Evolutionary conservation across 306 rosid genomes (phyloP).

Genomic region (Lablab purpureus): DNA sequence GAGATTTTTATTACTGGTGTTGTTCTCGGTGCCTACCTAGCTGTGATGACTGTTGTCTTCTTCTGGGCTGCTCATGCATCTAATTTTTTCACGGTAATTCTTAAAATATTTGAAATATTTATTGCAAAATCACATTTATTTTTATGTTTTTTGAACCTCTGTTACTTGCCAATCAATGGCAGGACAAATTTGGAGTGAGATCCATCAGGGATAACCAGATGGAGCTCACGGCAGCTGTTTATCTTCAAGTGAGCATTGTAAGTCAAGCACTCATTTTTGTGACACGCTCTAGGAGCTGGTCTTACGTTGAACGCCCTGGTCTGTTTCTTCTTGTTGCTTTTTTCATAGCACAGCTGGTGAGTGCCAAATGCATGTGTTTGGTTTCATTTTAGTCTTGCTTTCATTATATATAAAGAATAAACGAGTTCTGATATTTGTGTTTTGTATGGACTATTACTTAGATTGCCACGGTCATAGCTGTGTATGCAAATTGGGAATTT

Average conservation of each 20-base stretch:
- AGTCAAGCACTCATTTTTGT: conserved; percentile 97
- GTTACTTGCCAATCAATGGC: neutral
- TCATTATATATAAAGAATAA: neutral
- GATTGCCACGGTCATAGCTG: conserved; percentile 84
- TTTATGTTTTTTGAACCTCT: neutral
- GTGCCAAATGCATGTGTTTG: too few species aligned
- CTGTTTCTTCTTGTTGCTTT: conserved; percentile 66
- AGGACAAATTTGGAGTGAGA: conserved; percentile 80
- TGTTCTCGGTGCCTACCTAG: conserved; percentile 83
- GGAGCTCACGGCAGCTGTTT: conserved; percentile 86
- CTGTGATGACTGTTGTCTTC: conserved; percentile 90
- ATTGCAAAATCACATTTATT: neutral
- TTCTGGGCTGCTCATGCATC: conserved; percentile 74
- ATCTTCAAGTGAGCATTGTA: conserved; percentile 90
- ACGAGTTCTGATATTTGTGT: neutral
- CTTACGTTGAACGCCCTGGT: conserved; percentile 89
- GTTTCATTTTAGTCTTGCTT: neutral
- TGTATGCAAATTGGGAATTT: conserved; percentile 80
- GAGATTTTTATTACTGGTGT: conserved; percentile 88
- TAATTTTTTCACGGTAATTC: conserved; percentile 71
- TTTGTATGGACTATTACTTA: conserved; percentile 8
- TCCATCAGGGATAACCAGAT: conserved; percentile 48
- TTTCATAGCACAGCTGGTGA: conserved; percentile 74
- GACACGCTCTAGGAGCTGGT: conserved; percentile 88
- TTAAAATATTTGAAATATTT: neutral